phyloP scores from a whole-genome alignment of 2,329 filamentous ascomycete species.

The Verticillium nubilum region DNA sequence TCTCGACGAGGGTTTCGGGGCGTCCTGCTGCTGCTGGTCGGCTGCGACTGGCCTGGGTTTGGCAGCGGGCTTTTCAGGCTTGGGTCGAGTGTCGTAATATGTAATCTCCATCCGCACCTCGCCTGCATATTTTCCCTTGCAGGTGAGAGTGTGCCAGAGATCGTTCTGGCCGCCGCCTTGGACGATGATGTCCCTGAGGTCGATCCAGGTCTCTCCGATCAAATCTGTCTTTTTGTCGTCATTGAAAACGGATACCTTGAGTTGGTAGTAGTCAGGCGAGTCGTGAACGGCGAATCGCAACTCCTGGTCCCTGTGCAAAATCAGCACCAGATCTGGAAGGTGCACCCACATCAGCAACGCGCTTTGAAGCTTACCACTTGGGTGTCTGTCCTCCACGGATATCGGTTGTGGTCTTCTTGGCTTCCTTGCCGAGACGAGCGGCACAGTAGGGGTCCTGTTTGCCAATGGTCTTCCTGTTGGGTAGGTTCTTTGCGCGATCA shows the following conservation, averaged over 20 bases:
- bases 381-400: constrained; percentile 92
- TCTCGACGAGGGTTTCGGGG: constrained; percentile 43
- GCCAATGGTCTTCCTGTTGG: constrained; percentile 93
- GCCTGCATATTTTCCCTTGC: constrained; percentile 90
- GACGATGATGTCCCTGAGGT: constrained; percentile 73
- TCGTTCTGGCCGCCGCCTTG: constrained; percentile 90
- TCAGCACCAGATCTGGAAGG: background rate
- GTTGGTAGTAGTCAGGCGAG: constrained; percentile 89
- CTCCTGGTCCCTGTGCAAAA: constrained; percentile 83
- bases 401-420: constrained; percentile 94
- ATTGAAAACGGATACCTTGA: constrained; percentile 95
- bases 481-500: constrained; percentile 93
- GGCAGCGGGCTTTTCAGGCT: constrained; percentile 63
- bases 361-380: constrained; percentile 61
- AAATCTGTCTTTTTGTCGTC: constrained; percentile 97
- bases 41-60: constrained; percentile 42
- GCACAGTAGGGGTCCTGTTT: constrained; percentile 99
- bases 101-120: constrained; percentile 94
- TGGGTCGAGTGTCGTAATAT: constrained; percentile 86
- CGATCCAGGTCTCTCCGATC: constrained; percentile 91
- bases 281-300: constrained; percentile 94
- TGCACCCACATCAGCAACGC: too few species aligned
- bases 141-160: constrained; percentile 83
- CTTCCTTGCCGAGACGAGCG: constrained; percentile 88
- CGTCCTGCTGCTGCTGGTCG: constrained; percentile 30